These are phyloP conservation scores for Tetrapisispora pingtungensis DNA, from an alignment of 805 yeast genomes.

Conservation along the genomic window DNA sequence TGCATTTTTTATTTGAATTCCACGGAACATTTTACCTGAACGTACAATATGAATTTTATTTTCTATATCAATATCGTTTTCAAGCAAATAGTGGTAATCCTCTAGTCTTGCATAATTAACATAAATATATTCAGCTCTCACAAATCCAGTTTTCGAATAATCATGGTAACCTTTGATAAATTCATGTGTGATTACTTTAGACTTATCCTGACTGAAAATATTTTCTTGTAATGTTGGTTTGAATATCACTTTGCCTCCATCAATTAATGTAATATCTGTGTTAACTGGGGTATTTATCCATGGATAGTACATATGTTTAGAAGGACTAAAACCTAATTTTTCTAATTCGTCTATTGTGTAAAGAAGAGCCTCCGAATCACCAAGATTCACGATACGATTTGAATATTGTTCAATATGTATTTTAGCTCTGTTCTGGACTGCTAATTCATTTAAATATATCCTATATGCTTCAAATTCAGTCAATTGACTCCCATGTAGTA, in stretches of 20 bases:
- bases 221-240: slow-evolving; percentile 45
- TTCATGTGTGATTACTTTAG: slow-evolving; percentile 32
- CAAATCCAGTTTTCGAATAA: slow-evolving; percentile 56
- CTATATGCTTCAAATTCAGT: slow-evolving; percentile 66
- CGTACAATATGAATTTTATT: slow-evolving; percentile 54
- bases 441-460: slow-evolving; percentile 37
- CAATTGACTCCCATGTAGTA: slow-evolving; percentile 56
- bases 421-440: slow-evolving; percentile 27
- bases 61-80: slow-evolving; percentile 34
- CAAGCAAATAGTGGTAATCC: slow-evolving; percentile 40
- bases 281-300: slow-evolving; percentile 45
- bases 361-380: slow-evolving; percentile 37
- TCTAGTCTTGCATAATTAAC: slow-evolving; percentile 50
- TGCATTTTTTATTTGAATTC: slow-evolving; percentile 52
- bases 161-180: slow-evolving; percentile 46
- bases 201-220: slow-evolving; percentile 34
- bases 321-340: slow-evolving; percentile 42
- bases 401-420: slow-evolving; percentile 20
- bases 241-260: slow-evolving; percentile 32
- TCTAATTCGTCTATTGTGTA: slow-evolving; percentile 42
- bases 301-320: slow-evolving; percentile 45
- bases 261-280: slow-evolving; percentile 30
- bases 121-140: slow-evolving; percentile 44
- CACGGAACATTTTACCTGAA: slow-evolving; percentile 40
- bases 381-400: slow-evolving; percentile 28